Base-by-base conservation (phyloP, 2,329 filamentous ascomycete genomes). In the Capronia epimyces region DNA sequence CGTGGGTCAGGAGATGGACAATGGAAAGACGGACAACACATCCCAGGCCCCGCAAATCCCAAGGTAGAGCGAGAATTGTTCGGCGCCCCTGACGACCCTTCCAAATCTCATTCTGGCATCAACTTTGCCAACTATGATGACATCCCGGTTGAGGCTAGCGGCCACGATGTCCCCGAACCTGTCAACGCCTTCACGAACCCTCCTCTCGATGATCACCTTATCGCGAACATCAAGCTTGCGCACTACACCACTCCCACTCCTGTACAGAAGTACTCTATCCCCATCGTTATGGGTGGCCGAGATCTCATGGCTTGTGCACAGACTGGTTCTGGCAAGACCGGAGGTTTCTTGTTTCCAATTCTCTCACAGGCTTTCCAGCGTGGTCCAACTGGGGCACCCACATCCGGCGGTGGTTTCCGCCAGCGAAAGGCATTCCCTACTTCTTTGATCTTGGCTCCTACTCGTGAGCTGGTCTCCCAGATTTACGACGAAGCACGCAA, bases 51-150 rank as follows among this genome's bases (percentile, higher is more conserved):
- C 58, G 71, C 84, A 63, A 97, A 97, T 76, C 80, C 84, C 59
- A 89, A 91, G 63, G 61, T 95, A 41, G 93, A 98, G 80, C 90
- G 90, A 64, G 93, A 98, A 68, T 86, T 98, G 46, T 98, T 96
- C 69, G 93, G 93, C 66, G 77, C 86, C 44, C 76, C 84, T 63
- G 91, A 97, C 70, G 93, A 97, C 67, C 89, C 91, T 58, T 83
- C 86, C 61, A 97, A 96, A 80, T 87, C 95, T 71, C 87, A 94
- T 66, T 96, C 89, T 27, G 93, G 93, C 73, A 97, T 98, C 86
- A 98, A 98, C 81, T 98, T 98, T 69, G 86, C 95, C 77, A 98
- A 98, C 79, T 98, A 98, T 74, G 93, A 98, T 67, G 93, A 98
- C 71, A 98, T 98, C 61, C 93, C 93, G 49, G 93, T 98, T 60